Evolutionary conservation across 495 filamentous ascomycete species (phyloP).

Genomic region (Aspergillus asperescens): DNA sequence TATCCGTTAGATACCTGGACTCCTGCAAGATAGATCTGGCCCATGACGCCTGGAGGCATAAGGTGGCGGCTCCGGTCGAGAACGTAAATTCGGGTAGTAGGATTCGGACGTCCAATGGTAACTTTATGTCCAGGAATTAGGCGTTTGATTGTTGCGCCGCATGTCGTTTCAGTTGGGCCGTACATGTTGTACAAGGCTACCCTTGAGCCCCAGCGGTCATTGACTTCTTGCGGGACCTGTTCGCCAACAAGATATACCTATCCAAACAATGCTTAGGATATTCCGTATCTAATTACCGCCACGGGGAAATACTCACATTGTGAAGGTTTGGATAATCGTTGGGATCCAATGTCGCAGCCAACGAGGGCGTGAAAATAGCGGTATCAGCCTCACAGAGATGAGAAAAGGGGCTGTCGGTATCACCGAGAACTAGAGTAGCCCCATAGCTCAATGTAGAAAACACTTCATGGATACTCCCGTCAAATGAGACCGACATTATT

Average conservation of each 20-base stretch:
- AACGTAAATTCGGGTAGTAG: background rate
- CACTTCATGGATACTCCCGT: background rate
- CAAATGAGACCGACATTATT: no score
- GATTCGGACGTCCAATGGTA: no score
- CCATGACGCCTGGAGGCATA: background rate
- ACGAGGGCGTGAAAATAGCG: background rate
- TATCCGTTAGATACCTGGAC: background rate
- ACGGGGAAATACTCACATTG: no score
- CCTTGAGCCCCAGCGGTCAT: background rate
- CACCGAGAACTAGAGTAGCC: background rate
- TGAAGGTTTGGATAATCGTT: no score
- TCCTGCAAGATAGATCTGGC: background rate
- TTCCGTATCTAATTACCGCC: no score
- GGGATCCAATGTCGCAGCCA: no score
- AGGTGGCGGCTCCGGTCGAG: background rate
- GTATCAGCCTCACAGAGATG: no score
- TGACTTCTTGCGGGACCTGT: background rate
- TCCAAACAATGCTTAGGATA: no score
- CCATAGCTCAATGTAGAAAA: background rate
- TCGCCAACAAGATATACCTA: background rate
- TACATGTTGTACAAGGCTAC: background rate
- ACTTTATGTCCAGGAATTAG: background rate
- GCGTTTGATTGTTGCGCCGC: background rate
- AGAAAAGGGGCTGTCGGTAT: background rate
- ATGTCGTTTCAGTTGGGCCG: background rate